phyloP scores from a whole-genome alignment of 352 stramenopile genomes.

The Globisporangium rhizosaccharum region DNA sequence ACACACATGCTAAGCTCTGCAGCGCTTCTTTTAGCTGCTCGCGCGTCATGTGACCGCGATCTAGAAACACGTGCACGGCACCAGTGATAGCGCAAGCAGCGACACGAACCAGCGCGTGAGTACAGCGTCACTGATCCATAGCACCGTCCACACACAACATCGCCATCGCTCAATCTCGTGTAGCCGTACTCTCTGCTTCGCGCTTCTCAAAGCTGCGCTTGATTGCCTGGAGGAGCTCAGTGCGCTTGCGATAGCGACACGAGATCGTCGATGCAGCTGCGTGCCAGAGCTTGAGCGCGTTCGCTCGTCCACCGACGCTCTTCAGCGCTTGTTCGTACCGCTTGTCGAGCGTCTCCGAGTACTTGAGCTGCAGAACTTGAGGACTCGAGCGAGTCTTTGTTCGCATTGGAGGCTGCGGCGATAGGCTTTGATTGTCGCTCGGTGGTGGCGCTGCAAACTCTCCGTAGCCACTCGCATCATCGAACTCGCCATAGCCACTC shows the following conservation, averaged over 20 bases:
- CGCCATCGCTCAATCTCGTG: neutral
- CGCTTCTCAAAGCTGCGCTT: constrained; percentile 59
- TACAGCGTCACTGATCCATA: neutral
- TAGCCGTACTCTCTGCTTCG: constrained; percentile 33
- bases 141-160: neutral
- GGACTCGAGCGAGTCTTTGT: neutral
- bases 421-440: constrained; percentile 1
- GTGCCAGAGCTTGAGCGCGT: constrained; percentile 28
- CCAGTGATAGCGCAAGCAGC: neutral
- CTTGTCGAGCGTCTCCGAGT: constrained; percentile 17
- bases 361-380: constrained; percentile 11
- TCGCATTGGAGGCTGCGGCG: neutral
- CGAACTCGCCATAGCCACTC: constrained; percentile 32
- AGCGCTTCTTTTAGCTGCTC: constrained; percentile 49
- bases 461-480: constrained; percentile 29
- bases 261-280: constrained; percentile 30
- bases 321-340: constrained; percentile 41
- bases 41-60: constrained; percentile 42
- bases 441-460: constrained; percentile 13
- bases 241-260: constrained; percentile 37
- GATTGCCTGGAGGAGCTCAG: constrained; percentile 40
- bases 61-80: constrained; percentile 10
- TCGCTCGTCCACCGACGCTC: constrained; percentile 24
- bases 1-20: constrained; percentile 38
- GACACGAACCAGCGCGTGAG: neutral